These are phyloP conservation scores for Gossypium australe DNA, from an alignment of 345 rosid genomes.

Conservation along the genomic window DNA sequence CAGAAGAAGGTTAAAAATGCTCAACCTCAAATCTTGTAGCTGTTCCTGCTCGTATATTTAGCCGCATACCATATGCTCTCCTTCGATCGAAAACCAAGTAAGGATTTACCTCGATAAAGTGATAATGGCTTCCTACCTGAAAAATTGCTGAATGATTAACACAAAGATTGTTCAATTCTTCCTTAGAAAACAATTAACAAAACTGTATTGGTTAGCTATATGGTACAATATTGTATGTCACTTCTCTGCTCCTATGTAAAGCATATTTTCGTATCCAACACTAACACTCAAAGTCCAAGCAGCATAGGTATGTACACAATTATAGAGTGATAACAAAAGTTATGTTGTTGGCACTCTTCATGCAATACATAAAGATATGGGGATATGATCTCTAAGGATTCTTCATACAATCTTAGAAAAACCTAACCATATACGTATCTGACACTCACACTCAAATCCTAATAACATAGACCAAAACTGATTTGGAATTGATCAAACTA, in stretches of 20 bases:
- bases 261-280: neutral
- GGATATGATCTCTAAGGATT: neutral
- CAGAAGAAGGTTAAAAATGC: conserved; percentile 15
- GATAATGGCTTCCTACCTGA: conserved; percentile 99
- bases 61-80: conserved; percentile 87
- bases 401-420: neutral
- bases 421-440: neutral
- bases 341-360: neutral
- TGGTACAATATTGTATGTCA: neutral
- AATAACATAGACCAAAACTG: neutral
- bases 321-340: neutral
- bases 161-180: neutral
- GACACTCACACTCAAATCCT: neutral
- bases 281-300: neutral
- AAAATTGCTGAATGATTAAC: conserved; percentile 8
- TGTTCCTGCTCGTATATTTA: conserved; percentile 90
- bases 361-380: neutral
- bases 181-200: neutral
- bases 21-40: conserved; percentile 92
- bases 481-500: neutral
- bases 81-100: conserved; percentile 65
- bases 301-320: neutral
- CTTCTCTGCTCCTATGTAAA: neutral
- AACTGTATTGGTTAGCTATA: neutral
- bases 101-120: conserved; percentile 86